phyloP scores from a whole-genome alignment of 1,284 basidiomycete genomes.

The Austroboletus novae-zelandiae region DNA sequence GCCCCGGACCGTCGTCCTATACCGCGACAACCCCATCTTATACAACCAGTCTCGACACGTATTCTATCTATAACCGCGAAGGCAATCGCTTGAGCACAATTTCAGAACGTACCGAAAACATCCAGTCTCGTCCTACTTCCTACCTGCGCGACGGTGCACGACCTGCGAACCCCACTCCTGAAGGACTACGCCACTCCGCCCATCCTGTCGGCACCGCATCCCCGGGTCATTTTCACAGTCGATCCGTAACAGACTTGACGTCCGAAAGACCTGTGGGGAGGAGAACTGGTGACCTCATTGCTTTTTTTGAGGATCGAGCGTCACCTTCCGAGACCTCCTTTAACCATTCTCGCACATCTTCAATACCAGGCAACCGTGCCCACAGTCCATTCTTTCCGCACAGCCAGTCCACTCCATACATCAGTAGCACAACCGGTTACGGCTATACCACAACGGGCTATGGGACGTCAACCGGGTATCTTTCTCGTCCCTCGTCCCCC shows the following conservation, averaged over 20 bases:
- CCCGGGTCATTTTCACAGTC: conserved; percentile 25
- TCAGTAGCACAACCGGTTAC: conserved; percentile 31
- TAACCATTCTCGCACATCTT: conserved; percentile 50
- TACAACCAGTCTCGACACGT: conserved; percentile 30
- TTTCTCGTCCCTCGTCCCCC: conserved; percentile 46
- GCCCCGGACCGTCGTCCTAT: conserved; percentile 37
- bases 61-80: conserved; percentile 40
- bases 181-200: conserved; percentile 42
- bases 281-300: conserved; percentile 67
- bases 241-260: conserved; percentile 25
- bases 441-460: conserved; percentile 31
- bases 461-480: conserved; percentile 28
- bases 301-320: conserved; percentile 65
- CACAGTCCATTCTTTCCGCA: conserved; percentile 50
- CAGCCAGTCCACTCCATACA: conserved; percentile 43
- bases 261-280: conserved; percentile 45
- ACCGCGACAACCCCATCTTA: conserved; percentile 35
- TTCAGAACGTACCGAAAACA: conserved; percentile 55
- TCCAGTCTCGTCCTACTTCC: conserved; percentile 46
- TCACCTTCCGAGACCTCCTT: conserved; percentile 30
- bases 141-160: conserved; percentile 33
- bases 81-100: conserved; percentile 53
- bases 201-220: conserved; percentile 24
- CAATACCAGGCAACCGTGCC: conserved; percentile 51
- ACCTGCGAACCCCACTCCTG: conserved; percentile 36